Conservation (phyloP, 2,329 filamentous ascomycete species). For the Niveomyces coronatus region DNA sequence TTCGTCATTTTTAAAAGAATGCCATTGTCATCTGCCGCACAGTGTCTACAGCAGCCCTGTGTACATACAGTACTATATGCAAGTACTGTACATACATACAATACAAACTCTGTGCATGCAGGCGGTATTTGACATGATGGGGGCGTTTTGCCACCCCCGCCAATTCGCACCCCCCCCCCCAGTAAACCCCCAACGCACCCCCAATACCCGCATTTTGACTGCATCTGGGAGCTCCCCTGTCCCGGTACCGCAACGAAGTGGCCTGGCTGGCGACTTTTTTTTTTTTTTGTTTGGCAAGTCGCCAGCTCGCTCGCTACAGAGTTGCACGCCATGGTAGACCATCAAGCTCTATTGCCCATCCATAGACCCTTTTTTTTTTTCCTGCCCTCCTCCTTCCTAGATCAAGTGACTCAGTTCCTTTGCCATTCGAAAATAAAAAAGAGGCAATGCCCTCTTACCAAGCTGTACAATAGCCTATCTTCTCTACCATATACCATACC, state of each 20-base stretch:
- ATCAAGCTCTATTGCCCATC: constrained; percentile 6
- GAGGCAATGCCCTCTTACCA: constrained; percentile 5
- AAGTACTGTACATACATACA: too few relatives aligned
- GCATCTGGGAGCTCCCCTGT: not conserved
- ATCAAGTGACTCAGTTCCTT: constrained; percentile 4
- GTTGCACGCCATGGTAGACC: too few relatives aligned
- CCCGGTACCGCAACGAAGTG: not conserved
- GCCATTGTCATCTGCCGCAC: too few relatives aligned
- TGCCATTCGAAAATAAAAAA: constrained; percentile 5
- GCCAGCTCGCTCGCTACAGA: not conserved
- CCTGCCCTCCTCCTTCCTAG: constrained; percentile 4
- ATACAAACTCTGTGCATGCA: too few relatives aligned
- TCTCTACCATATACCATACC: too few relatives aligned
- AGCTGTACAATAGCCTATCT: not conserved
- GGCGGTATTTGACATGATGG: too few relatives aligned
- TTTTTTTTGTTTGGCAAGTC: not conserved
- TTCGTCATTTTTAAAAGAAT: too few relatives aligned
- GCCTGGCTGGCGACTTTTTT: not conserved
- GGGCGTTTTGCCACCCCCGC: not conserved
- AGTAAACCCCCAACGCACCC: not conserved
- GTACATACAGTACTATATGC: too few relatives aligned
- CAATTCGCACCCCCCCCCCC: not conserved
- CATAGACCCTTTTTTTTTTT: constrained; percentile 1
- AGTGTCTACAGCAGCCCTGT: too few relatives aligned
- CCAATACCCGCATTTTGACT: too few relatives aligned